Evolutionary conservation across 768 basidiomycete species (phyloP).

Genomic region (Erythrobasidium yunnanense): DNA sequence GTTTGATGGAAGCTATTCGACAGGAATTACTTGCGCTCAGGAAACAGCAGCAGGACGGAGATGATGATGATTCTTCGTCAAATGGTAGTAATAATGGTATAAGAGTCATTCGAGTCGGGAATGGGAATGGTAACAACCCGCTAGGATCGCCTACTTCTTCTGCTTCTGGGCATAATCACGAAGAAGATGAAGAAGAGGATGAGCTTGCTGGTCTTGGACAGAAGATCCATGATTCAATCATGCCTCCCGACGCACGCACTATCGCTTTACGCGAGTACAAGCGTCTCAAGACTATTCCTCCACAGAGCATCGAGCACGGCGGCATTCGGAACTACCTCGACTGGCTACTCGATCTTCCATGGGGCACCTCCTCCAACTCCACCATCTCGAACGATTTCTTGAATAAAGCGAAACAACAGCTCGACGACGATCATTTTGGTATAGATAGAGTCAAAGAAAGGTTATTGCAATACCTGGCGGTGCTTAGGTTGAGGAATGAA

Average conservation of each 20-base stretch:
- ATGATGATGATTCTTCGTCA: no score
- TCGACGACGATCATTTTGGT: slow-evolving; percentile 84
- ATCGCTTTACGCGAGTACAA: slow-evolving; percentile 73
- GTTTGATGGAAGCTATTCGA: slow-evolving; percentile 29
- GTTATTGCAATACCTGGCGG: slow-evolving; percentile 80
- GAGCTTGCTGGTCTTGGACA: slow-evolving; percentile 62
- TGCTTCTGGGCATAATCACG: no score
- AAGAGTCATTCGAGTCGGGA: background rate
- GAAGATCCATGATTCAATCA: slow-evolving; percentile 60
- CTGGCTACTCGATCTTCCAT: slow-evolving; percentile 76
- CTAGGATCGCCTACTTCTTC: no score
- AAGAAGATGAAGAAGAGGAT: slow-evolving; percentile 68
- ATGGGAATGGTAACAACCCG: background rate
- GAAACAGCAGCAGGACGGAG: no score
- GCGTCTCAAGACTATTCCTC: slow-evolving; percentile 73
- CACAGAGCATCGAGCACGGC: slow-evolving; percentile 79
- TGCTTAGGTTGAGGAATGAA: slow-evolving; percentile 52
- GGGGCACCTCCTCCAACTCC: slow-evolving; percentile 44
- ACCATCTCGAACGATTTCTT: slow-evolving; percentile 33
- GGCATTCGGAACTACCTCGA: slow-evolving; percentile 70
- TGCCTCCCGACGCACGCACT: slow-evolving; percentile 64
- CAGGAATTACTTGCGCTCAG: slow-evolving; percentile 33
- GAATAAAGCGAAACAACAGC: slow-evolving; percentile 55
- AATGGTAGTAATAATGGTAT: background rate
- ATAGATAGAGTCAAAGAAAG: slow-evolving; percentile 85